Evolutionary conservation across 2,329 filamentous ascomycete species (phyloP).

Genomic region (Colletotrichum lindemuthianum): DNA sequence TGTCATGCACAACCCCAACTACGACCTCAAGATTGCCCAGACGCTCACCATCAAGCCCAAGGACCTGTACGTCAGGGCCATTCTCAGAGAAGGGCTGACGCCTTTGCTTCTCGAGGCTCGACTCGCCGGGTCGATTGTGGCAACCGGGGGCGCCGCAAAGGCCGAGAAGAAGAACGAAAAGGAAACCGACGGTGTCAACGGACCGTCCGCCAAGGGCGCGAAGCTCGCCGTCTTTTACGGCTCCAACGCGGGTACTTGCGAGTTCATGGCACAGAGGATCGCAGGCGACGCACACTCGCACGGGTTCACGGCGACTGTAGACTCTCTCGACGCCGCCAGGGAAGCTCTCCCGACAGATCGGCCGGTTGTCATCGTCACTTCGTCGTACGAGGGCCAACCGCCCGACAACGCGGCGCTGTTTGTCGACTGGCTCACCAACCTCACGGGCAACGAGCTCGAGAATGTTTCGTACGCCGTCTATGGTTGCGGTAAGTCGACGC

Average conservation of each 20-base stretch:
- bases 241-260: constrained; percentile 77
- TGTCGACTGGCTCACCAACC: constrained; percentile 67
- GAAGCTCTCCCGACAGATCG: constrained; percentile 64
- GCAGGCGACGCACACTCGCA: constrained; percentile 63
- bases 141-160: not conserved
- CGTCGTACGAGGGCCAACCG: constrained; percentile 76
- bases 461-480: constrained; percentile 72
- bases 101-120: constrained; percentile 56
- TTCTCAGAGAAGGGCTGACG: constrained; percentile 54
- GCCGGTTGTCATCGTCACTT: constrained; percentile 71
- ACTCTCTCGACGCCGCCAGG: constrained; percentile 67
- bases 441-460: constrained; percentile 58
- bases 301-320: constrained; percentile 64
- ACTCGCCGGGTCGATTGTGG: constrained; percentile 48
- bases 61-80: constrained; percentile 67
- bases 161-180: not conserved
- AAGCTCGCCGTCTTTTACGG: constrained; percentile 73
- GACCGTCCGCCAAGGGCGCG: constrained; percentile 37
- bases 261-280: constrained; percentile 70
- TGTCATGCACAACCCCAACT: constrained; percentile 65
- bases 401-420: constrained; percentile 76
- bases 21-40: constrained; percentile 61
- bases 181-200: not conserved
- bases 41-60: constrained; percentile 70
- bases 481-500: constrained; percentile 61